Evolutionary conservation across 371 early-diverging fungal species (phyloP).

Genomic region (Chytridiales sp.): DNA sequence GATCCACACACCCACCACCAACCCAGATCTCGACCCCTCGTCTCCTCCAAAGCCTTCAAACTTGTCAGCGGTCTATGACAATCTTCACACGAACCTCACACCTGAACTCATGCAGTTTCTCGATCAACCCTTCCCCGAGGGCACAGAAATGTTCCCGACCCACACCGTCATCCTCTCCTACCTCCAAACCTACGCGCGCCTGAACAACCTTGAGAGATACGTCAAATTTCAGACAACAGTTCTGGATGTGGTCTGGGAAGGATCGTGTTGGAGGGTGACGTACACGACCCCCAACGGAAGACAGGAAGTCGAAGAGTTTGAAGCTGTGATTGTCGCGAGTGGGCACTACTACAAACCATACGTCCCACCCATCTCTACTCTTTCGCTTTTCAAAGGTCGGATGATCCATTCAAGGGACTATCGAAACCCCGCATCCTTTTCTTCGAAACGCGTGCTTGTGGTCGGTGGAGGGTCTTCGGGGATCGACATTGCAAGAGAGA

Average conservation of each 20-base stretch:
- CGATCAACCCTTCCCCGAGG: constrained; percentile 47
- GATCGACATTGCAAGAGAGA: constrained; percentile 53
- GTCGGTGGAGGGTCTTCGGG: constrained; percentile 53
- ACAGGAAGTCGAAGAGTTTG: constrained; percentile 36
- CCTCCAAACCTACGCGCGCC: constrained; percentile 39
- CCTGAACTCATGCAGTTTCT: constrained; percentile 57
- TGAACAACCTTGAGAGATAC: constrained; percentile 27
- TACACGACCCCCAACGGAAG: too few relatives aligned
- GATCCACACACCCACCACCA: neutral
- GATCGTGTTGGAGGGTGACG: too few relatives aligned
- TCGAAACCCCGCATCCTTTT: constrained; percentile 44
- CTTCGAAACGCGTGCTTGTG: constrained; percentile 47
- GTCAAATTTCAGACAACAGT: constrained; percentile 55
- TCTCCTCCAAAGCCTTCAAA: too few relatives aligned
- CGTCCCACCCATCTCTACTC: constrained; percentile 56
- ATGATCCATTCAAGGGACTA: constrained; percentile 61
- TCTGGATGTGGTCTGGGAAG: constrained; percentile 18
- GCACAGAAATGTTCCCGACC: constrained; percentile 45
- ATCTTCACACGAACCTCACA: constrained; percentile 63
- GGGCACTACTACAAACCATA: constrained; percentile 61
- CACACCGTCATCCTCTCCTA: constrained; percentile 52
- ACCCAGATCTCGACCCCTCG: constrained; percentile 9
- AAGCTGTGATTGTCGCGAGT: constrained; percentile 60
- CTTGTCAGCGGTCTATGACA: constrained; percentile 60
- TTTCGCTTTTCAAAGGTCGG: constrained; percentile 27